phyloP scores from a whole-genome alignment of 2,329 filamentous ascomycete species.

The Aureobasidium mangrovei region DNA sequence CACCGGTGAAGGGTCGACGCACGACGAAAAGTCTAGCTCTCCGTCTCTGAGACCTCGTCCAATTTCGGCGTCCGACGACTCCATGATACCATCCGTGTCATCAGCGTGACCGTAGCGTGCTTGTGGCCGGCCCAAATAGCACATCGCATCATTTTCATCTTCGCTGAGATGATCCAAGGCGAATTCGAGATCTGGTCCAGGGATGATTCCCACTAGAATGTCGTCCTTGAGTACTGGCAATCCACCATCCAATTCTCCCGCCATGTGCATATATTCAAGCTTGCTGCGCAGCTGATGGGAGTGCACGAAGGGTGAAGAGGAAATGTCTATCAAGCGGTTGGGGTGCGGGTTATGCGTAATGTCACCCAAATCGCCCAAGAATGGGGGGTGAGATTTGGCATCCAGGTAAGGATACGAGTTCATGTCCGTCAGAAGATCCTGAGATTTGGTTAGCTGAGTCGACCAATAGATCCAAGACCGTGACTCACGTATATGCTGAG shows the following conservation, averaged over 20 bases:
- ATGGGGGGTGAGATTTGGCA: slow-evolving; percentile 86
- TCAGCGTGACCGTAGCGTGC: slow-evolving; percentile 36
- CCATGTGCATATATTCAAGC: slow-evolving; percentile 69
- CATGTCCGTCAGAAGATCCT: slow-evolving; percentile 85
- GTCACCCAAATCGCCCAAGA: slow-evolving; percentile 79
- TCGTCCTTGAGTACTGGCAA: slow-evolving; percentile 75
- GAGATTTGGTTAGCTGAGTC: not conserved
- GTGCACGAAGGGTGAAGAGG: slow-evolving; percentile 67
- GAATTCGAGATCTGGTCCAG: slow-evolving; percentile 86
- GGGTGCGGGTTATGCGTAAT: slow-evolving; percentile 69
- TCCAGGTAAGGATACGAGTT: slow-evolving; percentile 97
- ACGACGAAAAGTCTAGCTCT: slow-evolving; percentile 65
- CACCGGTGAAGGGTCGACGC: slow-evolving; percentile 84
- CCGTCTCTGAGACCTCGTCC: not conserved
- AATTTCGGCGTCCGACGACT: slow-evolving; percentile 49
- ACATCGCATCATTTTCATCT: slow-evolving; percentile 63
- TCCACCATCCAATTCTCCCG: slow-evolving; percentile 85
- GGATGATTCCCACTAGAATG: slow-evolving; percentile 80
- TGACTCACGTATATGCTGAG: slow-evolving; percentile 65
- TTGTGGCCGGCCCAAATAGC: slow-evolving; percentile 64
- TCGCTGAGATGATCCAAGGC: slow-evolving; percentile 67
- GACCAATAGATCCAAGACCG: too few relatives aligned
- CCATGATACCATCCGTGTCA: slow-evolving; percentile 43
- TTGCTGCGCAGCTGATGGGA: slow-evolving; percentile 70
- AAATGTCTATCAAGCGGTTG: slow-evolving; percentile 81